Base-by-base conservation (phyloP, 352 stramenopile genomes). In the Aphanomyces invadans region DNA sequence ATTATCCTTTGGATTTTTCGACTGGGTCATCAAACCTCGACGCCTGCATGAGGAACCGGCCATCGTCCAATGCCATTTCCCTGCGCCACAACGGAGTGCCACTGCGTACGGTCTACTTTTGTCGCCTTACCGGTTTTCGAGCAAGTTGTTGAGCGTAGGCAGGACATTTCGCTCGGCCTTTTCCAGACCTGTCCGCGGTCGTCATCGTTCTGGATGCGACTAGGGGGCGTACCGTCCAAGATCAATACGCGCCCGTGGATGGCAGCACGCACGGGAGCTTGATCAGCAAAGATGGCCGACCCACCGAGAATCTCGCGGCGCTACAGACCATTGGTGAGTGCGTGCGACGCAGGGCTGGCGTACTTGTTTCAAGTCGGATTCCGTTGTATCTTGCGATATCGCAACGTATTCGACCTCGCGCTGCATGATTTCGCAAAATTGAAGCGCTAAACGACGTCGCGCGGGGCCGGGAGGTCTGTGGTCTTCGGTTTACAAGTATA, bases 141-240 rank as follows among this genome's bases (percentile, higher is more conserved):
- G 77, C 32, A 99, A 69, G 71, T 99, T 99, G 72, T 98, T 99
- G 12, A 99, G 72, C n/a, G 95, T 98, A 0, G 96, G 96, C 31
- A 99, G 75, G 1, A 99, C 95, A 69, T 99, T 99, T 21, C 96
- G 75, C 71, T 98, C 92, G 10, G 95, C 95, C 49, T 97, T 97
- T 73, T 99, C 93, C 15, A 99, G 59, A 2, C 83, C 84, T 92
- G 28, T 4, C 26, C 2, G 60, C n/a, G 19, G 19, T 5, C 21
- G 28, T 17, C n/a, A n/a, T n/a, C n/a, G n/a, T n/a, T n/a, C n/a
- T n/a, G n/a, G n/a, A n/a, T n/a, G n/a, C n/a, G n/a, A n/a, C n/a
- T n/a, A n/a, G n/a, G 25, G 15, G 33, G 65, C 65, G 2, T 71
- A 75, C 90, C 94, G 74, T 99, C 96, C 29, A 99, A 87, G 54